Conservation (phyloP, 805 yeast genomes). For the Candida tammaniensis region DNA sequence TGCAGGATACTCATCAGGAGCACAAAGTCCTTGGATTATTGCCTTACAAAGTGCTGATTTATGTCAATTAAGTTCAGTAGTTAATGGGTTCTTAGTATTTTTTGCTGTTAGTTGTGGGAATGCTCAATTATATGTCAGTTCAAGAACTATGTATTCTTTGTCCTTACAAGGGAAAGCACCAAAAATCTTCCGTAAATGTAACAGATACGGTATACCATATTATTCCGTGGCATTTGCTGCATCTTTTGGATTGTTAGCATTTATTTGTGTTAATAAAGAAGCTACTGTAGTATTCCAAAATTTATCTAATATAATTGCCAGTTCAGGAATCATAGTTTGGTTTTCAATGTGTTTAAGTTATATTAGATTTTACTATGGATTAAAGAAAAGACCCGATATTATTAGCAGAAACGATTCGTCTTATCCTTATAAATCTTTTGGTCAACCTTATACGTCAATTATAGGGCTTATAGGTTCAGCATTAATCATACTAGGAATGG, state of each 20-base stretch:
- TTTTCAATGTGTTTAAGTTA: slow-evolving; percentile 65
- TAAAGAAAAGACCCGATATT: slow-evolving; percentile 60
- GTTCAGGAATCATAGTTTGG: slow-evolving; percentile 81
- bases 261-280: slow-evolving; percentile 52
- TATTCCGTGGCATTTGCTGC: slow-evolving; percentile 65
- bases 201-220: slow-evolving; percentile 68
- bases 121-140: slow-evolving; percentile 42
- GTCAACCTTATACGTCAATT: slow-evolving; percentile 67
- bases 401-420: slow-evolving; percentile 59
- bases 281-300: slow-evolving; percentile 66
- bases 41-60: slow-evolving; percentile 40
- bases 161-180: slow-evolving; percentile 60
- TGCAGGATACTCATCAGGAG: slow-evolving; percentile 38
- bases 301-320: slow-evolving; percentile 63
- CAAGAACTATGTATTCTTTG: slow-evolving; percentile 41
- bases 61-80: slow-evolving; percentile 35
- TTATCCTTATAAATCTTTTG: slow-evolving; percentile 67
- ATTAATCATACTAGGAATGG: slow-evolving; percentile 53
- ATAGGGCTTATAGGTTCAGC: slow-evolving; percentile 57
- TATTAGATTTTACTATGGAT: slow-evolving; percentile 61
- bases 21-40: slow-evolving; percentile 46
- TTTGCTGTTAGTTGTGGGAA: slow-evolving; percentile 46
- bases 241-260: slow-evolving; percentile 58
- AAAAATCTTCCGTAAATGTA: slow-evolving; percentile 54
- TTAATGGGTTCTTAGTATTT: slow-evolving; percentile 45